Percentiles rank a stretch among this genome's conserved stretches.
Evolutionary conservation across 2,329 filamentous ascomycete genomes (phyloP).

Genomic region (Fusarium poae): DNA sequence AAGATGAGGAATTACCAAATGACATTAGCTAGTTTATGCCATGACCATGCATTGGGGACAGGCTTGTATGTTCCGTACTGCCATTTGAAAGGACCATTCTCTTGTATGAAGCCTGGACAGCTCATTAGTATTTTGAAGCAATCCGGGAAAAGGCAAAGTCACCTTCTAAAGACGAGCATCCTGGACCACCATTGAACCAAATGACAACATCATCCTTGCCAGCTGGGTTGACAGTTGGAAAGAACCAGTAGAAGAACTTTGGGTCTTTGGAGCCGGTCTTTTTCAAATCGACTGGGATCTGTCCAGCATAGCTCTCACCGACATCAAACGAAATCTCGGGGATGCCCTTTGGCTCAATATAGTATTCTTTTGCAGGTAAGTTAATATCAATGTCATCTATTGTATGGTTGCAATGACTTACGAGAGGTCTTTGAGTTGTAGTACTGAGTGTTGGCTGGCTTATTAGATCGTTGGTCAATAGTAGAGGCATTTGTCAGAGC

Average conservation of each 20-base stretch:
- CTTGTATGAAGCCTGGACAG: conserved; percentile 9
- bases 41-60: conserved; percentile 21
- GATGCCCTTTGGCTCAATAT: conserved; percentile 3
- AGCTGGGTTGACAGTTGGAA: conserved; percentile 40
- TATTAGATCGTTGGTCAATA: conserved; percentile 4
- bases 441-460: conserved; percentile 12
- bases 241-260: conserved; percentile 45
- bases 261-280: conserved; percentile 24
- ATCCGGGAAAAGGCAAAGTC: rapidly evolving
- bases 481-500: conserved; percentile 15
- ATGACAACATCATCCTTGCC: conserved; percentile 44
- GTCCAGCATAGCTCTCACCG: conserved; percentile 22
- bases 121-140: rapidly evolving
- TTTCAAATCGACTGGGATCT: conserved; percentile 29
- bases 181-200: conserved; percentile 43
- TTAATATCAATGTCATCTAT: rapidly evolving
- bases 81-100: conserved; percentile 23
- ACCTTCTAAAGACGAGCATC: conserved; percentile 22
- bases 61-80: conserved; percentile 29
- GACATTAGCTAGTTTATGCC: conserved; percentile 25
- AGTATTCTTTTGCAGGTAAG: neutral
- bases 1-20: no score
- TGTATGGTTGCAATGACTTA: rapidly evolving
- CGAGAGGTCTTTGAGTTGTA: conserved; percentile 23
- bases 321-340: conserved; percentile 15